Conservation (phyloP, 345 rosid genomes). For the Aegle marmelos region DNA sequence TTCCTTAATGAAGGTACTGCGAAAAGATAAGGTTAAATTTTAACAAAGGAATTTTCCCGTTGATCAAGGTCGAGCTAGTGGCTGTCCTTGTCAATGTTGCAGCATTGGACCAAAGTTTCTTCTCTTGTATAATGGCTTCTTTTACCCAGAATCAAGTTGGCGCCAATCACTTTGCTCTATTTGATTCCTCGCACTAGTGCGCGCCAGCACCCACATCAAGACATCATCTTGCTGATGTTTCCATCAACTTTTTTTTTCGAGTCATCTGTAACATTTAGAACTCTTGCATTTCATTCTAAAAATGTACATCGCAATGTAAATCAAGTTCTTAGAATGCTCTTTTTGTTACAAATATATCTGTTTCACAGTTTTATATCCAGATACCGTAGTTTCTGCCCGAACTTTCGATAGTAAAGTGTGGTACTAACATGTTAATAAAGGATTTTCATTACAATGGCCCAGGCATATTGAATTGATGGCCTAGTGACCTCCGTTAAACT, state of each 20-base stretch:
- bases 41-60: constrained; percentile 1
- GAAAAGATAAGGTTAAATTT: constrained; percentile 3
- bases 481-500: neutral
- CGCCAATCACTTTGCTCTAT: constrained; percentile 13
- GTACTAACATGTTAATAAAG: neutral
- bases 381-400: neutral
- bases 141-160: constrained; percentile 6
- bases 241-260: neutral
- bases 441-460: neutral
- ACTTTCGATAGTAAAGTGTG: neutral
- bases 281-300: neutral
- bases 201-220: constrained; percentile 13
- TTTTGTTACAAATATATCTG: neutral
- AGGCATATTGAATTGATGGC: neutral
- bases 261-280: neutral
- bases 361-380: neutral
- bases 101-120: constrained; percentile 8
- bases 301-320: too few relatives aligned
- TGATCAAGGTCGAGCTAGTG: neutral
- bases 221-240: constrained; percentile 14
- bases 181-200: constrained; percentile 23
- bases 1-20: constrained; percentile 23
- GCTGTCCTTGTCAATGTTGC: constrained; percentile 17
- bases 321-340: neutral
- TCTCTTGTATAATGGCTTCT: constrained; percentile 3